Evolutionary conservation across 352 stramenopile genomes (phyloP), one percentile per base, ranked within the genome.

Genomic region (Thraustochytrium sp.): DNA sequence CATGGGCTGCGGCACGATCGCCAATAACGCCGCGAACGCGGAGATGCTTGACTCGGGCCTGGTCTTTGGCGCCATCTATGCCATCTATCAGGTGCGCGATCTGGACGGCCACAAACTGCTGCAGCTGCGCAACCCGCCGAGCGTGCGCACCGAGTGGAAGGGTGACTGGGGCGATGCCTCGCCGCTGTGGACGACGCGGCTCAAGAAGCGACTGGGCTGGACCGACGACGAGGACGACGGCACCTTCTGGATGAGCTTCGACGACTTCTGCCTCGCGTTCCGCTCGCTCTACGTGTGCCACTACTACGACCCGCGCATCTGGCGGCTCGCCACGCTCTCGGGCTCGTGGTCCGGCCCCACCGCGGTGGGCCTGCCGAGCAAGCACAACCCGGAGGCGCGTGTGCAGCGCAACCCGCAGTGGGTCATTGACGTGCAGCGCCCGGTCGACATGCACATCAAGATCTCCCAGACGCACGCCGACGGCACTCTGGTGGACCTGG

Each of bases 241-340:
- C 83, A 95, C 92, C 53, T 97, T 97, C 86, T 97, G 92, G 92
- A 97, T 97, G 92, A 93, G 91, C 85, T 97, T 97, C 88, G 92
- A 97, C 86, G 94, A 97, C 85, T 97, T 97, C 82, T 94, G 91
- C 84, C 88, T 94, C 48, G 87, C 89, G 38, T 98, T 97, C 86
- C 93, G 91, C 21, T 93, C 90, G 61, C 85, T 97, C 0, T 97
- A 97, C 89, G 86, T 96, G 36, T 97, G 94, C 75, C 89, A 92
- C 9, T 94, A 97, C 85, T 97, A 97, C 86, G 93, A 97, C 76
- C 92, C 92, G 11, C 76, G 53, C 80, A 95, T 93, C 82, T 96
- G 93, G 93, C 87, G 84, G 18, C 84, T 89, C 3, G 65, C 85
- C 2, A 84, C 84, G 2, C 82, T 88, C 0, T 84, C 91, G 38